A percentile compares a stretch with the other conserved stretches of the same genome.
Evolutionary conservation across 108 stramenopile species (phyloP).

Genomic region (Fragilaria crotonensis): DNA sequence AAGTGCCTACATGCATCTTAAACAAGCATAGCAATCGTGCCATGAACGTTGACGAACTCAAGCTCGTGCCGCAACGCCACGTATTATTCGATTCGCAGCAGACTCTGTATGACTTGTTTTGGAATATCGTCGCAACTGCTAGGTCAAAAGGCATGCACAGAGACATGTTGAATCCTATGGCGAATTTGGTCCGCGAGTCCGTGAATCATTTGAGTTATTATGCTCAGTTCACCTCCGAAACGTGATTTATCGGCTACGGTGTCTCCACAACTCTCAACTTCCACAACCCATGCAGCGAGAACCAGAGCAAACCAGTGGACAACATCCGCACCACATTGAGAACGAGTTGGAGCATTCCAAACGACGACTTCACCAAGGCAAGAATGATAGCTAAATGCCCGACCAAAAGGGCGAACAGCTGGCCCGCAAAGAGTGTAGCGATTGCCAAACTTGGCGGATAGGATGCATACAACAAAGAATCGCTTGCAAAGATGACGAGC

Average conservation of each 20-base stretch:
- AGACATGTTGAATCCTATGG: neutral
- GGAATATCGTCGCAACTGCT: no score
- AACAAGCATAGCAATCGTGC: no score
- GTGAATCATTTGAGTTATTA: neutral
- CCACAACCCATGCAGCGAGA: constrained; percentile 1
- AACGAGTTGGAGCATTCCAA: neutral
- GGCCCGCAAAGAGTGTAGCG: constrained; percentile 3
- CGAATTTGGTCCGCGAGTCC: neutral
- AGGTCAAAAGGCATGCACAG: no score
- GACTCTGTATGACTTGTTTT: neutral
- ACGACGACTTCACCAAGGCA: neutral
- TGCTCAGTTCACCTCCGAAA: neutral
- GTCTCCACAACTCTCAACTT: neutral
- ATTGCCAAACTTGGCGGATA: constrained; percentile 3
- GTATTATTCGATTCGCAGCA: no score
- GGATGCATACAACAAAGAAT: neutral
- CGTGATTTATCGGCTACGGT: neutral
- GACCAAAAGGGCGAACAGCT: neutral
- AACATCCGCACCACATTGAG: neutral
- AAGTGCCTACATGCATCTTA: no score
- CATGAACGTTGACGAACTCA: no score
- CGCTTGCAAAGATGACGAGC: constrained; percentile 5
- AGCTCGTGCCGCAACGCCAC: no score
- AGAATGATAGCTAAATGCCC: neutral
- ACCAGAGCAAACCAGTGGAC: neutral